Conservation (phyloP, 352 stramenopile genomes). For the Phytophthora sp. region DNA sequence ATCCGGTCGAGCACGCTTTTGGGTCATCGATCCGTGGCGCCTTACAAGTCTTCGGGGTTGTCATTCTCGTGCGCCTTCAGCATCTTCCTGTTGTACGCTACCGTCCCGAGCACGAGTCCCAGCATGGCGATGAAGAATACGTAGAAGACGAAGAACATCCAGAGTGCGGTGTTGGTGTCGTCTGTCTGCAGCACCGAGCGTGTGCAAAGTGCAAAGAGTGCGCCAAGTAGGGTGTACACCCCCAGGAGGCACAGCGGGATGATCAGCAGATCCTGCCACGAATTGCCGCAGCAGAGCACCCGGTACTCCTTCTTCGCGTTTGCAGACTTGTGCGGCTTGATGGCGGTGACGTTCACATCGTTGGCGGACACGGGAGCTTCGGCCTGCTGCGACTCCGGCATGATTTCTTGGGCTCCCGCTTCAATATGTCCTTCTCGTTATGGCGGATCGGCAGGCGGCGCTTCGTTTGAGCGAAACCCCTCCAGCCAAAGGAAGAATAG, state of each 20-base stretch:
- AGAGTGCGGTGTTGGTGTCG: slow-evolving; percentile 79
- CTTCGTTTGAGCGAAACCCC: slow-evolving; percentile 26
- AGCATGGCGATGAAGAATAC: slow-evolving; percentile 68
- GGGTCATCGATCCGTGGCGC: background rate
- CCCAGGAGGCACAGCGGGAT: slow-evolving; percentile 66
- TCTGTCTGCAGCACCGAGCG: slow-evolving; percentile 78
- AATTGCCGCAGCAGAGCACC: slow-evolving; percentile 76
- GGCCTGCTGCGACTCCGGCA: slow-evolving; percentile 22
- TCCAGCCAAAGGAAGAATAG: background rate
- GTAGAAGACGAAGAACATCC: slow-evolving; percentile 82
- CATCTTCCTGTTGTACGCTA: slow-evolving; percentile 71
- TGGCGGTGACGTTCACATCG: slow-evolving; percentile 51
- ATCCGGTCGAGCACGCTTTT: background rate
- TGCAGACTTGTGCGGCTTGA: slow-evolving; percentile 63
- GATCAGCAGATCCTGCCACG: slow-evolving; percentile 71
- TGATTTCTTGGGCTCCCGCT: slow-evolving; percentile 3
- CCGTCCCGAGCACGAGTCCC: slow-evolving; percentile 62
- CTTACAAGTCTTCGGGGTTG: slow-evolving; percentile 27
- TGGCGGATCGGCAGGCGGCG: slow-evolving; percentile 10
- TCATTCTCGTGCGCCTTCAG: slow-evolving; percentile 53
- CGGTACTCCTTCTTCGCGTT: slow-evolving; percentile 39
- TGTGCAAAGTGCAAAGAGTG: slow-evolving; percentile 76
- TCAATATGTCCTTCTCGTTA: slow-evolving; percentile 9
- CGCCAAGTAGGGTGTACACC: slow-evolving; percentile 67
- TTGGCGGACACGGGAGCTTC: slow-evolving; percentile 17